Evolutionary conservation across 2,329 filamentous ascomycete genomes (phyloP), one percentile per base, ranked within the genome.

Genomic region (Huntiella omanensis): DNA sequence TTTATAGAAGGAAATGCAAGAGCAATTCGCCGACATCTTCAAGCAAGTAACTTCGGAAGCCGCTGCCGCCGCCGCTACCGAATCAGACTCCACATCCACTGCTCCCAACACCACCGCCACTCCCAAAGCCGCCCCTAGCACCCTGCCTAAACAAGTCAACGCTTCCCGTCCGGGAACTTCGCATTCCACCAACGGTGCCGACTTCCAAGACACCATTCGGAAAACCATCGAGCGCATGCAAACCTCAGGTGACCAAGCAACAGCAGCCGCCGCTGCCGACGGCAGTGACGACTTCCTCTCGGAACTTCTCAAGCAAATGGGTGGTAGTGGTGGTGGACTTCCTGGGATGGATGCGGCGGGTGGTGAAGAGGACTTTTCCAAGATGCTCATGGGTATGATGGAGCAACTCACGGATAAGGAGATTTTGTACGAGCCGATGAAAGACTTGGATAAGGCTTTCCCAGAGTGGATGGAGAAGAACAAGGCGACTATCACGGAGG

Each of bases 381-480:
- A 93, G 64, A 85, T 96, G 77, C 73, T 98, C 50, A 76, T 93
- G 71, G 83, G 83, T 46, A 94, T 96, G 85, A 96, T 98, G 88
- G 85, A 96, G 64, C 87, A 98, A 62, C 71, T 98, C 52, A 96
- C 91, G 3, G 94, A 93, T 62, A 96, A 94, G 67, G 91, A 96
- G 54, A 95, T 98, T 52, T 64, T 98, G 43, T 96, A 96, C 59
- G 88, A 98, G 64, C 91, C 91, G 2, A 95, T 98, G 86, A 94
- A 94, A 66, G 91, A 98, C 63, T 67, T 98, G 41, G 67, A 93
- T 60, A 80, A 84, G 45, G 96, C 95, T 62, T 98, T 91, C 58
- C 88, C 87, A 0, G 76, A 64, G 2, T 98, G 91, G 88, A 70
- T 98, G 59, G 72, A 73, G 55, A 80, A 83, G 63, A 88, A 95